Conservation (phyloP, 164 flowering plant species). For the Umbellularia californica region DNA sequence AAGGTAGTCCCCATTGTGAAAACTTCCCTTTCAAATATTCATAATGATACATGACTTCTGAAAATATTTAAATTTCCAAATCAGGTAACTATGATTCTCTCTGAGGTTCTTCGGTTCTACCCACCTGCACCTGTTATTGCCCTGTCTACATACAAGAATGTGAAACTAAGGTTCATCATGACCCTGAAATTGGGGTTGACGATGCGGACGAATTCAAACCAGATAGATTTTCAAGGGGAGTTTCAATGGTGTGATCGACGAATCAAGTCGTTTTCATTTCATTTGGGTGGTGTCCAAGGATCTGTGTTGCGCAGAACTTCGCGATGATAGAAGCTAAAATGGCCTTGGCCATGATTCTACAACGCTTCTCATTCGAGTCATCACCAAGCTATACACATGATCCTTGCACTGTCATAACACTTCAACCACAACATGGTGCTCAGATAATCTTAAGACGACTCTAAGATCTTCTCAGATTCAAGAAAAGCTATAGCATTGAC, state of each 20-base stretch:
- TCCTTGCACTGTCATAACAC: not conserved
- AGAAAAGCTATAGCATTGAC: too few relatives aligned
- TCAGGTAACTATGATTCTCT: slow-evolving; percentile 5
- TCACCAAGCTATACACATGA: slow-evolving; percentile 4
- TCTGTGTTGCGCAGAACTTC: slow-evolving; percentile 5
- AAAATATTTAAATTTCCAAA: too few relatives aligned
- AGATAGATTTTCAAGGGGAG: not conserved
- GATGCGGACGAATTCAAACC: slow-evolving; percentile 1
- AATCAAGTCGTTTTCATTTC: slow-evolving; percentile 4
- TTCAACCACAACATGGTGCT: slow-evolving; percentile 8
- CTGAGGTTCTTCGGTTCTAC: not conserved
- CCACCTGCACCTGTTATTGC: not conserved
- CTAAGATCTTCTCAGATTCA: not conserved
- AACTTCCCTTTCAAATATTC: not conserved
- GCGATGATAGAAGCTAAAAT: not conserved
- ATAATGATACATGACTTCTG: not conserved
- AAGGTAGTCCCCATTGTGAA: too few relatives aligned
- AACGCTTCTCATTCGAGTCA: slow-evolving; percentile 6
- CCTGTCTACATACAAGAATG: not conserved
- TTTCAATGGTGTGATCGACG: not conserved
- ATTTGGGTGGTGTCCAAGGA: slow-evolving; percentile 9
- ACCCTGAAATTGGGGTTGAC: not conserved
- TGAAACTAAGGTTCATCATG: slow-evolving; percentile 8
- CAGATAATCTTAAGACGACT: slow-evolving; percentile 1
- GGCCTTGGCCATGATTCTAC: slow-evolving; percentile 7